Evolutionary conservation across 805 yeast species (phyloP), one percentile per base, ranked within the genome.

Genomic region (Wickerhamomyces bovis): DNA sequence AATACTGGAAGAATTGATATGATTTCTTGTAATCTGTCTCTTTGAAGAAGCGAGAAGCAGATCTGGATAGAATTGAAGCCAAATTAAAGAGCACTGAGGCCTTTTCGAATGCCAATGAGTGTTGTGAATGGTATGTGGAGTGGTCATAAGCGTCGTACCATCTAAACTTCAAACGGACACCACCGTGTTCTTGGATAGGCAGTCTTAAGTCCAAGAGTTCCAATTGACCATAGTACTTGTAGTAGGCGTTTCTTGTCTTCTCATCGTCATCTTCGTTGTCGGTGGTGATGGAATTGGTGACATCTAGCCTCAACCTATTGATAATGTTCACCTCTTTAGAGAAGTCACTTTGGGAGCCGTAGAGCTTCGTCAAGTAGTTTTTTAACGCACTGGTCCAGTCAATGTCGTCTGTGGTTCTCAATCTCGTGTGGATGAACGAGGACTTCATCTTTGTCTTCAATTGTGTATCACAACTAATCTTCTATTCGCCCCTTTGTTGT

Each of bases 31-130:
- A 68, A 46, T 80, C 70, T 4, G 67, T 72, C 20, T 55, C 58
- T 13, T 21, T n/a, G 13, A 67, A 49, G 3, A 61, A 60, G 12
- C 63, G 61, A 10, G 65, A 61, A 2, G 82, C 83, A 33, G 76
- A 67, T 46, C 75, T 70, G 3, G 85, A 75, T 48, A 83, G 66
- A 2, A 81, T 57, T 0, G 87, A 74, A 1, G 81, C 97, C 44
- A 90, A 66, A 58, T 90, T 90, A 72, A 83, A 92, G 44, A 94
- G 70, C 2, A 84, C 69, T 22, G 85, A 78, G 0, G 97, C 96
- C 66, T 92, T 92, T 59, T 92, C 99, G 60, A 87, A 89, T 0
- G 96, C 89, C 39, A 87, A 58, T 0, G 96, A 83, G 56, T 77
- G 77, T 61, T 90, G 97, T n/a, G 84, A 71, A 49, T 75, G 75